Evolutionary conservation across 352 stramenopile genomes (phyloP).

Genomic region (Phytopythium mirpurense): DNA sequence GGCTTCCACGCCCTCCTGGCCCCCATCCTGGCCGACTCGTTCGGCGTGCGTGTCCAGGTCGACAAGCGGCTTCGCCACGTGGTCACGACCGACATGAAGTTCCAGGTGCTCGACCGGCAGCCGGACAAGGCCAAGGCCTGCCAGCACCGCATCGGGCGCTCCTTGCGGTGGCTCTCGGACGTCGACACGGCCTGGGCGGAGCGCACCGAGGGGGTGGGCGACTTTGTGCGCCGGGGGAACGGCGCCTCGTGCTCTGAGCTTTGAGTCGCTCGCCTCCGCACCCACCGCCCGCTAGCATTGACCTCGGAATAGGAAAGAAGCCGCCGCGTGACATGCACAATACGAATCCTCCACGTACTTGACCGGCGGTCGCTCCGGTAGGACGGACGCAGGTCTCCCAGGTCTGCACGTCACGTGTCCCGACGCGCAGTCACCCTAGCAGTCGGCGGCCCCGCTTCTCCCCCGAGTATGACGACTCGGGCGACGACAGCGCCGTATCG

Average conservation of each 20-base stretch:
- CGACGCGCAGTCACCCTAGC: background rate
- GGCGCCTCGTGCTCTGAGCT: constrained; percentile 27
- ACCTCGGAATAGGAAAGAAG: too few species aligned
- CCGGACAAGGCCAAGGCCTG: constrained; percentile 23
- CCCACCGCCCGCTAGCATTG: too few species aligned
- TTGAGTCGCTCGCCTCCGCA: background rate
- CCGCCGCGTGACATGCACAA: background rate
- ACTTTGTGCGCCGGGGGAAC: constrained; percentile 28
- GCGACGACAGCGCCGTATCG: constrained; percentile 23
- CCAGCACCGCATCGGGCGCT: constrained; percentile 49
- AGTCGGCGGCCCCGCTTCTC: background rate
- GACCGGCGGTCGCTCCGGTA: too few species aligned
- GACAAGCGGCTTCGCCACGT: constrained; percentile 54
- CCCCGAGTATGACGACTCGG: constrained; percentile 27
- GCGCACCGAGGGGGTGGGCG: constrained; percentile 32
- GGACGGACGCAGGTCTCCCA: too few species aligned
- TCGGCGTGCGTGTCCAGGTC: constrained; percentile 51
- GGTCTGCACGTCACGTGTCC: too few species aligned
- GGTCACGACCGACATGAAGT: constrained; percentile 56
- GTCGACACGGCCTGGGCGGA: constrained; percentile 35
- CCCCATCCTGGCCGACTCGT: constrained; percentile 48
- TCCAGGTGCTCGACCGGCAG: constrained; percentile 28
- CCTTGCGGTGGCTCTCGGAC: constrained; percentile 46
- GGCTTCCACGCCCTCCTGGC: constrained; percentile 60
- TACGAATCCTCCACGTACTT: background rate